These are phyloP conservation scores for Eucalyptus melliodora DNA, from an alignment of 345 rosid genomes.

Conservation along the genomic window DNA sequence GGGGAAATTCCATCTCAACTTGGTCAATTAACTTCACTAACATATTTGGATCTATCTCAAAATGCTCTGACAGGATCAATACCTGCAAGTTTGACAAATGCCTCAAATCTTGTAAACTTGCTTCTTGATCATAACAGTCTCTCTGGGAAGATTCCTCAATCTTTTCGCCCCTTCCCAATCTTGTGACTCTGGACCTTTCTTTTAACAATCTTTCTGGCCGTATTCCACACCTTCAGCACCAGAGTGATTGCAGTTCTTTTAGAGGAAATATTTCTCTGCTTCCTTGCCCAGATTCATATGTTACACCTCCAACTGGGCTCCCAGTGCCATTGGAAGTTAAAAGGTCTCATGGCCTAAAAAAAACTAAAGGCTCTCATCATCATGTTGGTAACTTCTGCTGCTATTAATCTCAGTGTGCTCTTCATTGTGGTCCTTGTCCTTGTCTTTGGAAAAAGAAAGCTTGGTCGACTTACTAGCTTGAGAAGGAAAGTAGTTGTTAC, in stretches of 20 bases:
- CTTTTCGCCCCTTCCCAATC: constrained; percentile 23
- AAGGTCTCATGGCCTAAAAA: background rate
- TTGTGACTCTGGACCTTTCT: constrained; percentile 28
- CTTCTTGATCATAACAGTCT: constrained; percentile 34
- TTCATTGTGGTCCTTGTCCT: constrained; percentile 1
- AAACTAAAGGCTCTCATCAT: constrained; percentile 5
- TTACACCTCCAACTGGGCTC: background rate
- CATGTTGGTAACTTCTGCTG: constrained; percentile 18
- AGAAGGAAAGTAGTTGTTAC: constrained; percentile 35
- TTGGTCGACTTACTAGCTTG: constrained; percentile 1
- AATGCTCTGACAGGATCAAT: constrained; percentile 37
- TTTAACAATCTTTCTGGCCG: constrained; percentile 44
- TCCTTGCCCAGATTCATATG: constrained; percentile 10
- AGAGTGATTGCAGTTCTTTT: constrained; percentile 18
- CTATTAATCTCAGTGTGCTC: constrained; percentile 7
- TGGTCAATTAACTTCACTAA: constrained; percentile 24
- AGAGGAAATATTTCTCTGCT: constrained; percentile 17
- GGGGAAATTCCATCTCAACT: constrained; percentile 38
- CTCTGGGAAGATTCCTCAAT: constrained; percentile 37
- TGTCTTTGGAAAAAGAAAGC: constrained; percentile 12
- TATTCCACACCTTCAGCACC: constrained; percentile 23
- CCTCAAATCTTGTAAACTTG: constrained; percentile 22
- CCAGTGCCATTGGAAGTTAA: constrained; percentile 2
- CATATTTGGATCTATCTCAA: constrained; percentile 41
- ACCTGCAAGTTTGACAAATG: constrained; percentile 27